Percentiles rank a stretch among this genome's conserved stretches.
phyloP scores from a whole-genome alignment of 176 grass and related monocot genomes.

The Ananas comosus region DNA sequence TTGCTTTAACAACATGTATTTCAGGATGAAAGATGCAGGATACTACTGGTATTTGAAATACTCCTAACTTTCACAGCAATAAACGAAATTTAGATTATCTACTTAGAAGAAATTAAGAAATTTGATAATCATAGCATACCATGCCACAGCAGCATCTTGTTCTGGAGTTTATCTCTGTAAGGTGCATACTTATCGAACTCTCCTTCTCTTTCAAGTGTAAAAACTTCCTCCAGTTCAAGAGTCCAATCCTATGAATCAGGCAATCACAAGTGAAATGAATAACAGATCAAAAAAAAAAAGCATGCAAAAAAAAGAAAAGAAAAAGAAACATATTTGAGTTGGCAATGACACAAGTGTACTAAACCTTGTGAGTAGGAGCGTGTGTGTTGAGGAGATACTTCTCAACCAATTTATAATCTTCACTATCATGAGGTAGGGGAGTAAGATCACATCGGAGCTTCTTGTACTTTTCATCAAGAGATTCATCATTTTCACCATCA shows the following conservation, averaged over 20 bases:
- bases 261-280: neutral
- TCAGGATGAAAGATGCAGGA: no score
- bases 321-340: slow-evolving; percentile 4
- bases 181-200: slow-evolving; percentile 61
- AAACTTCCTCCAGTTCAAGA: slow-evolving; percentile 89
- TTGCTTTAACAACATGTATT: no score
- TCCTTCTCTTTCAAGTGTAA: slow-evolving; percentile 76
- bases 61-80: neutral
- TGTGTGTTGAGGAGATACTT: slow-evolving; percentile 83
- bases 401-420: slow-evolving; percentile 77
- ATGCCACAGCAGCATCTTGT: slow-evolving; percentile 98
- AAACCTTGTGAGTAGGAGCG: slow-evolving; percentile 95
- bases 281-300: neutral
- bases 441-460: slow-evolving; percentile 70
- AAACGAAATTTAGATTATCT: neutral
- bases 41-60: neutral
- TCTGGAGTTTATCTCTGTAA: slow-evolving; percentile 65
- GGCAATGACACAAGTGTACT: slow-evolving; percentile 10
- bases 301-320: neutral
- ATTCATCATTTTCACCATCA: slow-evolving; percentile 58
- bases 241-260: slow-evolving; percentile 64
- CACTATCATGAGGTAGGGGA: slow-evolving; percentile 60
- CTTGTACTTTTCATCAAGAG: slow-evolving; percentile 82
- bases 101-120: neutral
- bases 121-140: slow-evolving; percentile 34